Evolutionary conservation across 352 stramenopile genomes (phyloP), one percentile per base, ranked within the genome.

Genomic region (Chrysophaeum taylorii): DNA sequence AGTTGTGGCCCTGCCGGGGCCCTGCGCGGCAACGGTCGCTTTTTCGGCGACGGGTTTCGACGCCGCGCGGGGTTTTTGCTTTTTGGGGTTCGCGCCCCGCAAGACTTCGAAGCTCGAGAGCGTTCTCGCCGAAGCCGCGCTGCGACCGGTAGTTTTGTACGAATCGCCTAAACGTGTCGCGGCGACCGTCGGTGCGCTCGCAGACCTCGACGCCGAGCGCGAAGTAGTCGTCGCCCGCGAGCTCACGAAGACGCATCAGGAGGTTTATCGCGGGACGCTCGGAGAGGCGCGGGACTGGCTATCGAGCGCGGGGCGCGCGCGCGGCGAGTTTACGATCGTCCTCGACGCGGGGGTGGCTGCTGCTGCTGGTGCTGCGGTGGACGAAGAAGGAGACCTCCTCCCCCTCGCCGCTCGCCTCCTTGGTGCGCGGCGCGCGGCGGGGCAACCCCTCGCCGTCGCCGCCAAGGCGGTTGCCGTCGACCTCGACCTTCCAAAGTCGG

Each of bases 201-300:
- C 16, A 9, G 33, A 63, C 25, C 33, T 38, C 5, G 52, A 63
- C 52, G 48, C 18, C 48, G 48, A 60, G 33, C 52, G 52, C 7
- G 9, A 7, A 9, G 2, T 35, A 25, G 5, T 63, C 2, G 23
- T 63, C 29, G 52, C 52, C 27, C 52, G 52, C 52, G 52, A 63
- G 29, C 52, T 63, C 25, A 63, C 52, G 25, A 63, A 63, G 33
- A 63, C 52, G 27, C 52, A 63, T 31, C 27, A 63, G 29, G 52
- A 63, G 52, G 7, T 39, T 25, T 63, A 31, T 25, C 52, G 52
- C 7, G 52, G 52, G 7, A 14, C n/a, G 2, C 9, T 63, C 27
- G 29, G 25, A 2, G 52, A 63, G 15, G 52, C 52, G 52, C 27
- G 7, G 27, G 29, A 9, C 7, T 63, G 33, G 27, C n/a, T n/a